phyloP scores from a whole-genome alignment of 2,329 filamentous ascomycete genomes.

The Cladosporium sp. region DNA sequence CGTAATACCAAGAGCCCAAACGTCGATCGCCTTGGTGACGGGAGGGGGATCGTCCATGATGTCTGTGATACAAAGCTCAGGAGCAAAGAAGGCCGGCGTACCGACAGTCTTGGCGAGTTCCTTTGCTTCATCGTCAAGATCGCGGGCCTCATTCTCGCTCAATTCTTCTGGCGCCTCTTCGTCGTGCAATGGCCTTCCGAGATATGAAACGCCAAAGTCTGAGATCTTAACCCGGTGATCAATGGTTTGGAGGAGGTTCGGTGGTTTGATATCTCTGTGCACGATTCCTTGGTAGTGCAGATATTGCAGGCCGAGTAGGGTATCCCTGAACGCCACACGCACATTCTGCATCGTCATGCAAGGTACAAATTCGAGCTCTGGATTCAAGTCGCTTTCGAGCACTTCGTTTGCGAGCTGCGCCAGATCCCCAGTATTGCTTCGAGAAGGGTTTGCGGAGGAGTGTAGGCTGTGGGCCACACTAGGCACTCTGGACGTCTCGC shows the following conservation, averaged over 20 bases:
- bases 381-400: conserved; percentile 64
- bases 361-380: conserved; percentile 90
- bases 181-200: conserved; percentile 81
- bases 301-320: conserved; percentile 88
- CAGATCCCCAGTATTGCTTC: conserved; percentile 50
- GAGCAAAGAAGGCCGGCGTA: conserved; percentile 95
- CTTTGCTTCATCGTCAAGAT: conserved; percentile 80
- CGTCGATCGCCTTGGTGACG: conserved; percentile 89
- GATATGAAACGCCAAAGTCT: conserved; percentile 97
- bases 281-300: conserved; percentile 56
- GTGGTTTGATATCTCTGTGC: conserved; percentile 53
- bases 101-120: conserved; percentile 98
- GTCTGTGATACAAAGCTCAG: conserved; percentile 90
- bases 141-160: conserved; percentile 71
- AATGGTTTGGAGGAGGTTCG: conserved; percentile 83
- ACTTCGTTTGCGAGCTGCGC: conserved; percentile 36
- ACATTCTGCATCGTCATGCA: conserved; percentile 84
- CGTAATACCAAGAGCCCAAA: conserved; percentile 95
- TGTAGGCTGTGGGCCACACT: conserved; percentile 70
- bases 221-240: conserved; percentile 93
- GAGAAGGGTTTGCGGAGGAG: conserved; percentile 7
- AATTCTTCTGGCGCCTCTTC: conserved; percentile 58
- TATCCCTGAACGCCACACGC: conserved; percentile 83
- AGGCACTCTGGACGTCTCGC: conserved; percentile 56
- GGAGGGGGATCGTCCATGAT: conserved; percentile 62